phyloP scores from a whole-genome alignment of 2,329 filamentous ascomycete species.

The Lithohypha guttulata region DNA sequence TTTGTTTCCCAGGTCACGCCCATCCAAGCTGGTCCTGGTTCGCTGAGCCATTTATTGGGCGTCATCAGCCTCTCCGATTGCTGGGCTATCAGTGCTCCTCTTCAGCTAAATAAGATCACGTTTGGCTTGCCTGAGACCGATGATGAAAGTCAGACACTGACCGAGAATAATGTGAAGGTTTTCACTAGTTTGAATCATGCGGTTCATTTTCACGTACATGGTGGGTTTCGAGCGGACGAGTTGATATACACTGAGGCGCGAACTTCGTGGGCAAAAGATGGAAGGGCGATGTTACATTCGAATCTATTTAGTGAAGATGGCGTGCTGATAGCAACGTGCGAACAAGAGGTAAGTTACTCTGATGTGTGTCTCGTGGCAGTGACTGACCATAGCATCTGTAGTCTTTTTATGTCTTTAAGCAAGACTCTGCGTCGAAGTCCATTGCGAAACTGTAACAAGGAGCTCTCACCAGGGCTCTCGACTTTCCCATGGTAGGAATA shows the following conservation, averaged over 20 bases:
- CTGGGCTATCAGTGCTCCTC: constrained; percentile 19
- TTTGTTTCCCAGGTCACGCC: constrained; percentile 16
- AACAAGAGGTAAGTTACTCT: constrained; percentile 17
- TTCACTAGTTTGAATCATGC: constrained; percentile 21
- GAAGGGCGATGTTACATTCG: constrained; percentile 17
- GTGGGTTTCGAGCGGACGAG: constrained; percentile 20
- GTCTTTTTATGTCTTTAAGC: no score
- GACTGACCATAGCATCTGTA: no score
- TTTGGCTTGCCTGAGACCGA: constrained; percentile 14
- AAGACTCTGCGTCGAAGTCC: no score
- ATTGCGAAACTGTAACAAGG: no score
- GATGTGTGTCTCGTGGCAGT: no score
- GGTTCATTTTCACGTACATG: constrained; percentile 19
- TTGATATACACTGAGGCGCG: constrained; percentile 18
- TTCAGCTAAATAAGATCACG: constrained; percentile 12
- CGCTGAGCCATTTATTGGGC: constrained; percentile 15
- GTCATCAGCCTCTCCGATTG: constrained; percentile 19
- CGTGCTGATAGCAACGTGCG: constrained; percentile 17
- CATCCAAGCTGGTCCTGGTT: constrained; percentile 12
- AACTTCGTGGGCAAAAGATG: constrained; percentile 19
- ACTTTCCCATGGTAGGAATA: no score
- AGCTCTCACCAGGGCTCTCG: no score
- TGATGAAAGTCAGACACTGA: constrained; percentile 12
- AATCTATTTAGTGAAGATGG: constrained; percentile 17
- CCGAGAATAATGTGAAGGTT: constrained; percentile 13